Evolutionary conservation across 345 rosid species (phyloP), one percentile per base, ranked within the genome.

Genomic region (Hypericum perforatum): DNA sequence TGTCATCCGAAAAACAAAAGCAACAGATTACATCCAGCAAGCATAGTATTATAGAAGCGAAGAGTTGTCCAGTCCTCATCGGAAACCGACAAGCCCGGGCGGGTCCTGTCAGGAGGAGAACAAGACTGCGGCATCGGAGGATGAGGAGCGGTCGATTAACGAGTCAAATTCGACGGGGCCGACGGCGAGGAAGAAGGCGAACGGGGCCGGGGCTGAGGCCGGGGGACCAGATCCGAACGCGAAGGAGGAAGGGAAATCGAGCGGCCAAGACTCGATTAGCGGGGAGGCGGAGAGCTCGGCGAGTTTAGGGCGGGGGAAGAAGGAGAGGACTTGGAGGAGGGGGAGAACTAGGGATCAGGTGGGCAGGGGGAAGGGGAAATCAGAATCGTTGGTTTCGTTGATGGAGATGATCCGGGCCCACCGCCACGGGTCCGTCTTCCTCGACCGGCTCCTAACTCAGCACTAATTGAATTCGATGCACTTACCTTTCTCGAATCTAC

Each of bases 161-260:
- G 95, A 77, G 71, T 86, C 95, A 42, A 86, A 82, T 68, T 86
- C 91, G n/a, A 80, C 90, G 0, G 80, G 62, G 16, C 65, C 73
- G 59, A 73, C 66, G 41, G 64, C 40, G 13, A 68, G 70, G 73
- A 44, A 16, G 73, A 36, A 16, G 70, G 55, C 59, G 69, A 41
- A 22, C 32, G 32, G 4, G n/a, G n/a, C n/a, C n/a, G n/a, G n/a
- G 2, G 59, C 56, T 9, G 73, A 68, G 6, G 71, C 66, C 5
- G 71, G 49, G 38, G 59, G 47, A 43, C 65, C 41, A 53, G 77
- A 68, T 59, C 72, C 72, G 76, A 76, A 47, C 39, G 38, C 54
- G 58, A 72, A 65, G 43, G 56, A 43, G 2, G 49, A 11, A 0
- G 9, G 36, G 0, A 46, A 13, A 4, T 22, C 32, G 41, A 39